Percentiles rank a stretch among this genome's conserved stretches.
These are phyloP conservation scores for Mortierella alpina DNA, from an alignment of 192 early-diverging fungal genomes.

Conservation along the genomic window DNA sequence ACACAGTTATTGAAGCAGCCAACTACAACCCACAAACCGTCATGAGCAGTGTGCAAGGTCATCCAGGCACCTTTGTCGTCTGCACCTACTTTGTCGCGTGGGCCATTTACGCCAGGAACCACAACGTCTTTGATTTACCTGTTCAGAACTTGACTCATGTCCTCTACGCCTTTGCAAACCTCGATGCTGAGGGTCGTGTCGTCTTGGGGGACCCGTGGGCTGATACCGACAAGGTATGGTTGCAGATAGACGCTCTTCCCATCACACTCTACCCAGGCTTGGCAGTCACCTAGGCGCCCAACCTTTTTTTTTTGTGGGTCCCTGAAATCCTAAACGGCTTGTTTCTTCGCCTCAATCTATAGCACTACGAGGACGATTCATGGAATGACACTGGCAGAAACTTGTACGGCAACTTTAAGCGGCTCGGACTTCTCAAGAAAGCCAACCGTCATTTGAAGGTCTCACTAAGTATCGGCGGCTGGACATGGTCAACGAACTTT, in stretches of 20 bases:
- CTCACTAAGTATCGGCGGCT: conserved; percentile 82
- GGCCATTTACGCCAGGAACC: conserved; percentile 80
- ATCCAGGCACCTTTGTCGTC: conserved; percentile 43
- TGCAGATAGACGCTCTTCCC: conserved; percentile 26
- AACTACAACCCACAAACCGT: conserved; percentile 23
- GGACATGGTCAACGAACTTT: conserved; percentile 81
- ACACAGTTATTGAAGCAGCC: conserved; percentile 13
- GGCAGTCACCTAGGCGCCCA: background rate
- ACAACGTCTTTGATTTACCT: conserved; percentile 72
- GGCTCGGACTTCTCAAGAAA: conserved; percentile 75
- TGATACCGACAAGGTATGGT: conserved; percentile 74
- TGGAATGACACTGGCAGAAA: conserved; percentile 67
- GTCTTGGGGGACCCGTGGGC: conserved; percentile 81
- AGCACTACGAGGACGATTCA: conserved; percentile 61
- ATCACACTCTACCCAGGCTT: background rate
- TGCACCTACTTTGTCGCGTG: conserved; percentile 59
- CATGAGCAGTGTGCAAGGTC: conserved; percentile 12
- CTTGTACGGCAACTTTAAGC: conserved; percentile 70
- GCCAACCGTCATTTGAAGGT: conserved; percentile 74
- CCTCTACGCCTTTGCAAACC: conserved; percentile 84
- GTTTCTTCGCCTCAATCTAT: conserved; percentile 24
- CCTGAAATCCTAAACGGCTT: background rate
- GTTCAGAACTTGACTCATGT: conserved; percentile 76
- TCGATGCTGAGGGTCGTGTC: conserved; percentile 70
- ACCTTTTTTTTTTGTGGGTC: conserved; percentile 2